phyloP scores from a whole-genome alignment of 2,329 filamentous ascomycete genomes.

The Dichotomopilus funicola region DNA sequence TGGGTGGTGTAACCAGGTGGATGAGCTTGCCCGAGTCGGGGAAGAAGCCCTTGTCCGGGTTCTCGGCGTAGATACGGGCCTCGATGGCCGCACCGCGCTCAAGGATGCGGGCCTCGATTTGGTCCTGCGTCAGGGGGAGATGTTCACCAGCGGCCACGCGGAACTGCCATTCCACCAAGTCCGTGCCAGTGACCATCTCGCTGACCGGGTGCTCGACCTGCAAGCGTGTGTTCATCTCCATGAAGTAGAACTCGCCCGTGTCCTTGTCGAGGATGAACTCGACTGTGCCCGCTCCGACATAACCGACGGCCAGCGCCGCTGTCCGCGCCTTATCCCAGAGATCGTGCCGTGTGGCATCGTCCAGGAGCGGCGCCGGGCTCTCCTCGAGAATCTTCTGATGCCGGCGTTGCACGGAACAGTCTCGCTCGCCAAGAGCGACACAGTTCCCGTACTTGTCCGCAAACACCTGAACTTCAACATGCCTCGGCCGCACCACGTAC shows the following conservation, averaged over 20 bases:
- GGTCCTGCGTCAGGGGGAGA: slow-evolving; percentile 49
- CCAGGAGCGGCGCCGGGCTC: slow-evolving; percentile 67
- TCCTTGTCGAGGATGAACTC: slow-evolving; percentile 87
- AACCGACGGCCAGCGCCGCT: slow-evolving; percentile 68
- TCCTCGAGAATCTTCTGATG: slow-evolving; percentile 93
- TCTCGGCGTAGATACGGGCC: slow-evolving; percentile 94
- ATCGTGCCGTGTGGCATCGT: slow-evolving; percentile 51
- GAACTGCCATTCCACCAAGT: slow-evolving; percentile 94
- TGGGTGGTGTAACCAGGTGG: slow-evolving; percentile 68
- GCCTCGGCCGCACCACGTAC: slow-evolving; percentile 71
- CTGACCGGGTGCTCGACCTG: slow-evolving; percentile 97
- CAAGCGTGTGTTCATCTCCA: slow-evolving; percentile 79
- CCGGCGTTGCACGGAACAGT: slow-evolving; percentile 79
- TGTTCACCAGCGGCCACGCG: slow-evolving; percentile 57
- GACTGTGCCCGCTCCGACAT: slow-evolving; percentile 82
- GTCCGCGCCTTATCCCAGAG: slow-evolving; percentile 61
- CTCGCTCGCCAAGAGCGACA: slow-evolving; percentile 78
- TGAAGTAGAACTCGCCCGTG: slow-evolving; percentile 72
- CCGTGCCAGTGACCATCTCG: slow-evolving; percentile 60
- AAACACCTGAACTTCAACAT: slow-evolving; percentile 88
- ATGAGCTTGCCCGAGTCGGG: slow-evolving; percentile 86
- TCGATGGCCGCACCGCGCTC: slow-evolving; percentile 83
- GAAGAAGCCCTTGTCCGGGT: slow-evolving; percentile 84
- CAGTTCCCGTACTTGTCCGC: slow-evolving; percentile 74
- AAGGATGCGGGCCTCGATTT: slow-evolving; percentile 69